phyloP scores from a whole-genome alignment of 495 filamentous ascomycete genomes.

The Xylaria scruposa region DNA sequence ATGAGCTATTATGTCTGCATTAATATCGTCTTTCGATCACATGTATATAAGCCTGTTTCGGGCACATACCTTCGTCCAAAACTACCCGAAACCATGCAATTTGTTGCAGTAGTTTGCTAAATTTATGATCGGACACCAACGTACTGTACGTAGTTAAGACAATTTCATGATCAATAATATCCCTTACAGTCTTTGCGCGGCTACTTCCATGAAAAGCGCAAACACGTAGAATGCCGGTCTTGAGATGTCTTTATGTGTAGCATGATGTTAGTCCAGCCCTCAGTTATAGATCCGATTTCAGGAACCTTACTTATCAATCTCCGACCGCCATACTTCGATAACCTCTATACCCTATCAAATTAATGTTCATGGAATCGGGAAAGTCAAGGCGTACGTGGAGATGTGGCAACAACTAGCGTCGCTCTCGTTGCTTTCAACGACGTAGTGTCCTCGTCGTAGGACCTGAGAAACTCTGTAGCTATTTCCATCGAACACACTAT shows the following conservation, averaged over 20 bases:
- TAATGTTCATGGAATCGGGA: background rate
- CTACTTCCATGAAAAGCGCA: constrained; percentile 15
- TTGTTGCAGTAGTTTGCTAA: background rate
- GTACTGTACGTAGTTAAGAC: constrained; percentile 12
- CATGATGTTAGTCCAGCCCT: background rate
- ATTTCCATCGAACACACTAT: background rate
- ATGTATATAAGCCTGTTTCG: background rate
- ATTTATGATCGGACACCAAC: background rate
- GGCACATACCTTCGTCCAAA: constrained; percentile 44
- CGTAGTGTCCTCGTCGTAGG: background rate
- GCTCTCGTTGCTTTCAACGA: background rate
- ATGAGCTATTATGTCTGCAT: constrained; percentile 37
- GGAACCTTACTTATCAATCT: constrained; percentile 4
- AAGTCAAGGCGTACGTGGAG: too few relatives aligned
- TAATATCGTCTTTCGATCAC: background rate
- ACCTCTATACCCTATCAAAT: background rate
- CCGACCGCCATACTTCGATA: constrained; percentile 6
- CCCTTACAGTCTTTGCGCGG: background rate
- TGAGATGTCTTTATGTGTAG: background rate
- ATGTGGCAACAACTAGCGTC: background rate
- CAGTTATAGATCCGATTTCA: background rate
- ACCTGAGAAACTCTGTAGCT: background rate
- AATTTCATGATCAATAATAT: background rate
- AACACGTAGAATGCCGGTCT: background rate
- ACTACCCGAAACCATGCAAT: constrained; percentile 40